These are phyloP conservation scores for Claviceps sp. DNA, from an alignment of 2,329 filamentous ascomycete genomes.

Conservation along the genomic window DNA sequence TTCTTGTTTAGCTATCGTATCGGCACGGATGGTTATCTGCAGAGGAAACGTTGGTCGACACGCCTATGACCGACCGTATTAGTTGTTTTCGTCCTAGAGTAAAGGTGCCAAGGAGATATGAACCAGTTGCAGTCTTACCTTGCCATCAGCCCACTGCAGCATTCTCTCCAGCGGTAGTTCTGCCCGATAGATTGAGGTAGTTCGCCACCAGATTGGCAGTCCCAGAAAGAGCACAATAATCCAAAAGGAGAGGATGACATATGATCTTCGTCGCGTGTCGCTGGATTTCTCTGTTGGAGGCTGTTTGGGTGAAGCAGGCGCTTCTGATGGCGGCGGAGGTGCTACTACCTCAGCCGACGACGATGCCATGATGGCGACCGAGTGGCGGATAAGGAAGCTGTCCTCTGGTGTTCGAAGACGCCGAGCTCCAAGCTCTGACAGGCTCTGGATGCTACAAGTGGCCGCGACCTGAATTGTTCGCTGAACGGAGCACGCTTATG, in stretches of 20 bases:
- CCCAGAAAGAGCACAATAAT: constrained; percentile 69
- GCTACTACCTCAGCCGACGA: constrained; percentile 8
- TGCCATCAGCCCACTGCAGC: constrained; percentile 81
- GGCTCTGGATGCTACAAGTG: neutral
- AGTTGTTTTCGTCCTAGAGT: neutral
- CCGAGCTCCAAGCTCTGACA: neutral
- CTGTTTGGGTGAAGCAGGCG: constrained; percentile 13
- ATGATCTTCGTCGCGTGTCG: constrained; percentile 54
- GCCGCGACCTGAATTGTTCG: neutral
- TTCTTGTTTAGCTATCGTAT: constrained; percentile 50
- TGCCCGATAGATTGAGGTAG: constrained; percentile 83
- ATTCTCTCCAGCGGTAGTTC: constrained; percentile 72
- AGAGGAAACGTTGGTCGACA: constrained; percentile 84
- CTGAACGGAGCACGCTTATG: neutral
- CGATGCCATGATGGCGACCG: constrained; percentile 5
- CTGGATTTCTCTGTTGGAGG: constrained; percentile 69
- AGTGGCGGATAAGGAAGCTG: neutral
- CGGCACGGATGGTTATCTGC: constrained; percentile 63
- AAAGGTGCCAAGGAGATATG: neutral
- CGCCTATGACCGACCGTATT: constrained; percentile 39
- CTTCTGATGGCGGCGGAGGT: constrained; percentile 6
- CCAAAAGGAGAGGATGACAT: constrained; percentile 85
- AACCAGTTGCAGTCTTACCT: constrained; percentile 37
- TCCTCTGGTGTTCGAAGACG: neutral
- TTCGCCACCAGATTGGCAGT: constrained; percentile 90